A percentile compares a stretch with the other conserved stretches of the same genome.
Evolutionary conservation across 2,329 filamentous ascomycete genomes (phyloP).

Genomic region (Diplodia scrobiculata): DNA sequence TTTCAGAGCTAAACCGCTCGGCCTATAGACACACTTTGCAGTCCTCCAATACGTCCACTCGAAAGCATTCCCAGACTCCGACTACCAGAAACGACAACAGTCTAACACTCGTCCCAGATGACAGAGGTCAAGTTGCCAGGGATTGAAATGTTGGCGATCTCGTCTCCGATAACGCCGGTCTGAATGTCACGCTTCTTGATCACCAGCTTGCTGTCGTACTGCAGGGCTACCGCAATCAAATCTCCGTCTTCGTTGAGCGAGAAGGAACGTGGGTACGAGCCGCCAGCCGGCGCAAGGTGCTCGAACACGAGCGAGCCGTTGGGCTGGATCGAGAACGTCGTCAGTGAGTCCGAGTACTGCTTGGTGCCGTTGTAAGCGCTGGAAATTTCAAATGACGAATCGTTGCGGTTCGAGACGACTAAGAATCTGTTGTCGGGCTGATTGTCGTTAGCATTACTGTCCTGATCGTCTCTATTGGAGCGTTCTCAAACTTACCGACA

Average conservation of each 20-base stretch:
- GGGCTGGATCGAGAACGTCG: slow-evolving; percentile 61
- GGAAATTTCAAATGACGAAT: slow-evolving; percentile 55
- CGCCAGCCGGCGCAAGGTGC: slow-evolving; percentile 65
- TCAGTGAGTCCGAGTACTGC: slow-evolving; percentile 59
- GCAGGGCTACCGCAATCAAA: slow-evolving; percentile 66
- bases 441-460: not conserved
- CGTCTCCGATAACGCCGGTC: slow-evolving; percentile 61
- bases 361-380: slow-evolving; percentile 49
- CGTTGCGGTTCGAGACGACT: slow-evolving; percentile 68
- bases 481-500: slow-evolving; percentile 55
- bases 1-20: not conserved
- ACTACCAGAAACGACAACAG: not conserved
- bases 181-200: slow-evolving; percentile 62
- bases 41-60: not conserved
- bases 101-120: slow-evolving; percentile 35
- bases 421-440: slow-evolving; percentile 59
- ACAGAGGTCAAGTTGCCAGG: slow-evolving; percentile 43
- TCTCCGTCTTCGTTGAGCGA: slow-evolving; percentile 65
- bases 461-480: not conserved
- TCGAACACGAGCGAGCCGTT: slow-evolving; percentile 60
- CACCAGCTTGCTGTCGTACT: slow-evolving; percentile 62
- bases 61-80: not conserved
- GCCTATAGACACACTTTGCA: not conserved
- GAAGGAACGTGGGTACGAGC: slow-evolving; percentile 67
- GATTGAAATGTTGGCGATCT: slow-evolving; percentile 40